phyloP scores from a whole-genome alignment of 192 early-diverging fungal species.

The Umbelopsis isabellina region DNA sequence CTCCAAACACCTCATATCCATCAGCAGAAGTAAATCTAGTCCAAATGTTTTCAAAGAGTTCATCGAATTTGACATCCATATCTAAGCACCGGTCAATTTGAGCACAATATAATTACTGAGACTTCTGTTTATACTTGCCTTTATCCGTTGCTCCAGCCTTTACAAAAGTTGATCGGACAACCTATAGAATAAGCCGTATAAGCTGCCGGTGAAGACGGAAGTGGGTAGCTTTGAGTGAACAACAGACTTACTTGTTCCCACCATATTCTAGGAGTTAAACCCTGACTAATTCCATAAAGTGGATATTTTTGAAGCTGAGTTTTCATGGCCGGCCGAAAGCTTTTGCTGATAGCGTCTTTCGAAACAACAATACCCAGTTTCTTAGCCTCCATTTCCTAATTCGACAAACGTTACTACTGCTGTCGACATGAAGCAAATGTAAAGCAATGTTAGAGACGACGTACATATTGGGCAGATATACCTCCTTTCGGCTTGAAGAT shows the following conservation, averaged over 20 bases:
- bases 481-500: constrained; percentile 57
- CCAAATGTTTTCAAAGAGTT: constrained; percentile 44
- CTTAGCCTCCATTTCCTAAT: constrained; percentile 40
- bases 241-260: constrained; percentile 49
- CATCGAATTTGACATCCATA: constrained; percentile 28
- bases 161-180: constrained; percentile 51
- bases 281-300: constrained; percentile 50
- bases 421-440: not conserved
- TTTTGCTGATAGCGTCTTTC: constrained; percentile 30
- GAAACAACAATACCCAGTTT: constrained; percentile 48
- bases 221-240: not conserved
- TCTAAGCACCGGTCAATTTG: not conserved
- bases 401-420: not conserved
- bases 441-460: not conserved
- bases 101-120: not conserved
- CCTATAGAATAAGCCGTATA: constrained; percentile 20
- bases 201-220: not conserved
- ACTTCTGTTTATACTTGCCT: constrained; percentile 24
- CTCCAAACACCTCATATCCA: constrained; percentile 59
- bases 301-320: constrained; percentile 46
- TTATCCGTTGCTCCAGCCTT: constrained; percentile 35
- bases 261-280: constrained; percentile 55
- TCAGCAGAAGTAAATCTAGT: constrained; percentile 48
- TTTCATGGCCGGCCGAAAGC: constrained; percentile 46
- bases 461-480: constrained; percentile 48